Percentiles rank a stretch among this genome's conserved stretches.
Conservation (phyloP, 2,329 filamentous ascomycete genomes). For the Epichloe typhina region DNA sequence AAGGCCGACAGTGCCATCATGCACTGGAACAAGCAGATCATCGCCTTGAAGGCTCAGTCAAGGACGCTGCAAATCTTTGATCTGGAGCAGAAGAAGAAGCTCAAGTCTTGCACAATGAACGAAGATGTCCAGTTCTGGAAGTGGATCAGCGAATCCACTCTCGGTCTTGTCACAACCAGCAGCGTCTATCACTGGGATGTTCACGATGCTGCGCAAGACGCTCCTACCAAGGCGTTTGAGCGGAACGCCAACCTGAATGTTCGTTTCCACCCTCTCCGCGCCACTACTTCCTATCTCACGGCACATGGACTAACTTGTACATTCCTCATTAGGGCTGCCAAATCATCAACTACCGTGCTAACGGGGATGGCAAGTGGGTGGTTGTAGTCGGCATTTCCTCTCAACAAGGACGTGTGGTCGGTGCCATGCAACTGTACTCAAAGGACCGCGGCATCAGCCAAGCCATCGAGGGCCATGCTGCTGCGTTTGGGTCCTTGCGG, state of each 20-base stretch:
- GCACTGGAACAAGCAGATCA: constrained; percentile 95
- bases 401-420: constrained; percentile 83
- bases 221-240: constrained; percentile 85
- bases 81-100: constrained; percentile 79
- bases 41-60: constrained; percentile 88
- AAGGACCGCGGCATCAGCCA: constrained; percentile 94
- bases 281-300: background rate
- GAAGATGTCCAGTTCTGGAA: constrained; percentile 99
- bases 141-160: constrained; percentile 82
- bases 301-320: constrained; percentile 2
- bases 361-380: constrained; percentile 95
- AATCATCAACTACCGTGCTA: constrained; percentile 99
- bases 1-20: constrained; percentile 99
- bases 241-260: constrained; percentile 81
- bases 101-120: constrained; percentile 92
- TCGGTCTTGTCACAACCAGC: constrained; percentile 83
- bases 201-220: constrained; percentile 66
- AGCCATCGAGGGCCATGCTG: constrained; percentile 93
- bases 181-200: constrained; percentile 98
- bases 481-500: constrained; percentile 79
- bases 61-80: constrained; percentile 97
- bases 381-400: constrained; percentile 92
- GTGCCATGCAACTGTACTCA: constrained; percentile 94
- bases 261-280: constrained; percentile 23
- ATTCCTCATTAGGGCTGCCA: constrained; percentile 60